phyloP scores from a whole-genome alignment of 78 protist species.

The Dictyostelium brefeldianum region DNA sequence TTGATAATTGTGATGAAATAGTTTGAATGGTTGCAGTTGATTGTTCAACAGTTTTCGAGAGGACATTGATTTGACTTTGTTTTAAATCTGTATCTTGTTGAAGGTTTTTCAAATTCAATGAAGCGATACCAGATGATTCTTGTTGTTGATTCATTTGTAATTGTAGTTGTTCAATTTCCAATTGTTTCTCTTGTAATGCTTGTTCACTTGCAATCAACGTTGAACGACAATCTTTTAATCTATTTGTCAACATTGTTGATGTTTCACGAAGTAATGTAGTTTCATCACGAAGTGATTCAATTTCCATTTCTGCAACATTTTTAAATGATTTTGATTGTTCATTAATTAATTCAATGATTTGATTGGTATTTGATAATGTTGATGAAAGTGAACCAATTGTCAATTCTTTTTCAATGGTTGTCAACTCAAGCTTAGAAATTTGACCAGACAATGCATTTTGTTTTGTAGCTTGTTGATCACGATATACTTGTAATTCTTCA shows the following conservation, averaged over 20 bases:
- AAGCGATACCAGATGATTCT: neutral
- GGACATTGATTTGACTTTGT: conserved; percentile 48
- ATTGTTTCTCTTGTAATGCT: neutral
- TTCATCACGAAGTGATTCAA: conserved; percentile 41
- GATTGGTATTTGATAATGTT: conserved; percentile 35
- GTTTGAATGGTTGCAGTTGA: conserved; percentile 14
- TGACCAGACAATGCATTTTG: conserved; percentile 6
- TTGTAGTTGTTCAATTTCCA: neutral
- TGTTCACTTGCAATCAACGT: neutral
- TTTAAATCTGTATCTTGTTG: neutral
- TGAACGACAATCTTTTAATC: conserved; percentile 8
- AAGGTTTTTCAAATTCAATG: conserved; percentile 11
- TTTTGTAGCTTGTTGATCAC: neutral
- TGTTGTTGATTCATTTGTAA: neutral
- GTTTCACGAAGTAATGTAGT: conserved; percentile 28
- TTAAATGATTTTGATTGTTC: conserved; percentile 55
- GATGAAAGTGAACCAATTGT: conserved; percentile 37
- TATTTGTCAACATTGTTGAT: neutral
- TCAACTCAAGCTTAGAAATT: conserved; percentile 2
- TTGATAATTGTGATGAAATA: conserved; percentile 8
- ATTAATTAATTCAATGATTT: conserved; percentile 24
- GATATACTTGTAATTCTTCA: conserved; percentile 3
- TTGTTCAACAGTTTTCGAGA: conserved; percentile 33
- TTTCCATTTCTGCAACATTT: conserved; percentile 63
- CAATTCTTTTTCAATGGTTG: neutral